A percentile compares a stretch with the other conserved stretches of the same genome.
These are phyloP conservation scores for Heliosperma pusillum DNA, from an alignment of 148 eudicot genomes.

Conservation along the genomic window DNA sequence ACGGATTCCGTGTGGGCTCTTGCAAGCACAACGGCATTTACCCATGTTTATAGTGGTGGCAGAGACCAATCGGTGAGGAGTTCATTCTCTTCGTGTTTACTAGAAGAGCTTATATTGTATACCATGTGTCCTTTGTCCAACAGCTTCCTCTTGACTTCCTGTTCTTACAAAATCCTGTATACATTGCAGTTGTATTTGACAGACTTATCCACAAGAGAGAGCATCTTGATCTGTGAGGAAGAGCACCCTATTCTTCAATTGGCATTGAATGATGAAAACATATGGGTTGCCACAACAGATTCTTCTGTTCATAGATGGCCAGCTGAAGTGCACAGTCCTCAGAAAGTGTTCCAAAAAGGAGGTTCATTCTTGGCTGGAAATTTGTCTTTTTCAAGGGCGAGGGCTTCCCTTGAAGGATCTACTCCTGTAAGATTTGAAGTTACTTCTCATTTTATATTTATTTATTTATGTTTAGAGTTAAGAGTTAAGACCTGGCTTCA, in stretches of 20 bases:
- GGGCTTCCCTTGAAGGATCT: conserved; percentile 96
- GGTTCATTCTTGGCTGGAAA: conserved; percentile 97
- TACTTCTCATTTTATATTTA: not conserved
- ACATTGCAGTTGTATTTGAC: conserved; percentile 74
- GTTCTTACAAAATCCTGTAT: conserved; percentile 16
- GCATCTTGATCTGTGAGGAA: conserved; percentile 78
- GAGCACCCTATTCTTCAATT: conserved; percentile 81
- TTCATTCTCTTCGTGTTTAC: not conserved
- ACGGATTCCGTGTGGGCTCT: conserved; percentile 99
- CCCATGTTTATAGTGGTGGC: conserved; percentile 98
- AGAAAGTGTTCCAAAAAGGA: conserved; percentile 76
- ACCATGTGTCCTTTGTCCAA: conserved; percentile 15
- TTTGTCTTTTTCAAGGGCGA: conserved; percentile 94
- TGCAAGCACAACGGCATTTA: conserved; percentile 84
- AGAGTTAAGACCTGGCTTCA: not conserved
- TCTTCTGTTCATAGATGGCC: conserved; percentile 94
- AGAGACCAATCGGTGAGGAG: conserved; percentile 89
- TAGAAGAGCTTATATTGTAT: not conserved
- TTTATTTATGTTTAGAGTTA: not conserved
- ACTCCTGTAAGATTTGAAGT: conserved; percentile 59
- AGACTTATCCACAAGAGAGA: conserved; percentile 88
- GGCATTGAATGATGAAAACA: conserved; percentile 73
- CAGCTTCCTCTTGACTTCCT: conserved; percentile 10
- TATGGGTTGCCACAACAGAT: conserved; percentile 93
- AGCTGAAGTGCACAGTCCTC: conserved; percentile 73